Base-by-base conservation (phyloP, 2,329 filamentous ascomycete genomes). In the Escovopsis sp. region DNA sequence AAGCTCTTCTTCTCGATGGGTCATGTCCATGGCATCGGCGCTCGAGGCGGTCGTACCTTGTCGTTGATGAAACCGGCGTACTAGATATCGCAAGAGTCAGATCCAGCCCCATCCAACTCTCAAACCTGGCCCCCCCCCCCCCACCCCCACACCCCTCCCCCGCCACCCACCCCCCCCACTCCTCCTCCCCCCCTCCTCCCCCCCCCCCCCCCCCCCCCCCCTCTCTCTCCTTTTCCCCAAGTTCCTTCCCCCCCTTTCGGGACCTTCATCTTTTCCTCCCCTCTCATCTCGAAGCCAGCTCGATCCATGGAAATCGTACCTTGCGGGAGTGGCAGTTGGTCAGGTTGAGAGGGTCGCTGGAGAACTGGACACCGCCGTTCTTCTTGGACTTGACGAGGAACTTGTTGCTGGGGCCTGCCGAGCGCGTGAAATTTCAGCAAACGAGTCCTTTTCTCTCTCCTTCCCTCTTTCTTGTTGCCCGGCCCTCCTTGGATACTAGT, bases 341-440 rank as follows among this genome's bases (percentile, higher is more conserved):
- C 68, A 96, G 69, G 79, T 96, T 98, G 55, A 95, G 70, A 59
- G 88, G 85, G 65, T 96, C 89, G 58, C 84, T 83, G 56, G 89
- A 96, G 77, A 98, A 87, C 69, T 85, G 83, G 57, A 83, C 73
- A 65, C 85, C 83, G 61, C 85, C 87, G 59, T 73, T 73, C 58
- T 70, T 68, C 63, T 78, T 81, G 26, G 85, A 83, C 82, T 94
- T 94, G 65, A 89, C 84, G 64, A 94, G 81, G 77, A 73, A 94
- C 64, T 85, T 70, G 73, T 93, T 94, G 72, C 86, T 79, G 72
- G 70, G 71, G 70, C 87, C 88, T 95, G 61, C 48, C 40, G 38
- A 39, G 43, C 46, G 33, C 46, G 48, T 49, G 54, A 49, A 53
- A 23, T 23, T 23, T 52, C 40, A 36, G 34, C 34, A 15, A 36